Conservation (phyloP, 108 stramenopile species). For the Nitzschia putrida region DNA sequence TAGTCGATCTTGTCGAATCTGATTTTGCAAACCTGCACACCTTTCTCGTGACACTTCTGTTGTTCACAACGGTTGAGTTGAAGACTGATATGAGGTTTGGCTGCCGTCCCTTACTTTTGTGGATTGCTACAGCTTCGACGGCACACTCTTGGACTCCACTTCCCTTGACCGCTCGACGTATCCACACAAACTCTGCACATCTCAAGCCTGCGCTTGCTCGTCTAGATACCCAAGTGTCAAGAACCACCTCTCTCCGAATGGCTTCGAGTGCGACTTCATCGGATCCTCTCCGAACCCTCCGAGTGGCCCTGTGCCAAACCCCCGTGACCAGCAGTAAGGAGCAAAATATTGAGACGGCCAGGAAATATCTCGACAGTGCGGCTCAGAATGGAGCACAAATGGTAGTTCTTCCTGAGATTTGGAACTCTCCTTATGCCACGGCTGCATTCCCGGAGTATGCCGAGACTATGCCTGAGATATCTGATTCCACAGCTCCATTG, state of each 20-base stretch:
- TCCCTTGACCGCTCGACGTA: no score
- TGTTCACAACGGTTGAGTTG: no score
- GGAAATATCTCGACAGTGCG: slow-evolving; percentile 67
- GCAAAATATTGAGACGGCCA: slow-evolving; percentile 74
- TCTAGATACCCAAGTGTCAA: no score
- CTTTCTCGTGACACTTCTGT: no score
- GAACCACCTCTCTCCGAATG: slow-evolving; percentile 19
- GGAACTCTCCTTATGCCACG: slow-evolving; percentile 98
- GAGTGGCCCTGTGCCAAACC: slow-evolving; percentile 88
- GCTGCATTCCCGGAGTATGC: slow-evolving; percentile 94
- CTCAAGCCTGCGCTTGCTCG: no score
- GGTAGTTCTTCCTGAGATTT: slow-evolving; percentile 94
- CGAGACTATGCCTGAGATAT: slow-evolving; percentile 84
- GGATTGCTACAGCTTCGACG: slow-evolving; percentile 21
- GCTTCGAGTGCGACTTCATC: slow-evolving; percentile 8
- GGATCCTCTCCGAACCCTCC: slow-evolving; percentile 14
- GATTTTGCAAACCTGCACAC: no score
- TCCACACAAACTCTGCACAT: no score
- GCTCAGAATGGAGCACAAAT: slow-evolving; percentile 71
- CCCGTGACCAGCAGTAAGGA: slow-evolving; percentile 58
- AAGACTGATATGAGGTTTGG: slow-evolving; percentile 1
- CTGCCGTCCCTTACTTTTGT: slow-evolving; percentile 27
- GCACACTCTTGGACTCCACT: background rate
- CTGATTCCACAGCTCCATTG: slow-evolving; percentile 20
- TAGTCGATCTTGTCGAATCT: no score